Evolutionary conservation across 2,329 filamentous ascomycete species (phyloP).

Genomic region (Fusarium torreyae): DNA sequence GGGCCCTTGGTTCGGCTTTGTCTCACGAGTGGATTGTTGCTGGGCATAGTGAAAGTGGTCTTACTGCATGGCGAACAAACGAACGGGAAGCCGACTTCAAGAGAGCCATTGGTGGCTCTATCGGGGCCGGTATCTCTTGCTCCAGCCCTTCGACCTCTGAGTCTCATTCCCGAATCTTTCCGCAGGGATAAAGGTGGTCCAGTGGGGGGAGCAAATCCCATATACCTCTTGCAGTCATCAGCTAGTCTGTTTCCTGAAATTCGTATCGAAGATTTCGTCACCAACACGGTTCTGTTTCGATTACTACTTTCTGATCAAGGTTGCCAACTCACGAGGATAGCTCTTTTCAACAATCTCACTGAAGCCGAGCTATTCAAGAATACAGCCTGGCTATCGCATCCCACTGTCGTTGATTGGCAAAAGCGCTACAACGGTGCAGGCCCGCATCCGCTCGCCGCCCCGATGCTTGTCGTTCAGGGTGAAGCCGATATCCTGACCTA

Average conservation of each 20-base stretch:
- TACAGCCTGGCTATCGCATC: slow-evolving; percentile 20
- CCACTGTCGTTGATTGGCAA: slow-evolving; percentile 24
- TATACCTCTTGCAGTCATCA: slow-evolving; percentile 1
- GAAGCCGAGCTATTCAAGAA: slow-evolving; percentile 21
- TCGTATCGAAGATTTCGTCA: slow-evolving; percentile 20
- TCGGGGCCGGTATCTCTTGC: slow-evolving; percentile 17
- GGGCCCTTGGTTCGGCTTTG: not conserved
- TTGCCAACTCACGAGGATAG: not conserved
- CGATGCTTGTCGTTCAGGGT: slow-evolving; percentile 26
- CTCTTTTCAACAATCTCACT: not conserved
- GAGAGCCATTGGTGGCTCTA: slow-evolving; percentile 17
- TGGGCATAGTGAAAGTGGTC: slow-evolving; percentile 25
- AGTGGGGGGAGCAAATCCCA: slow-evolving; percentile 26
- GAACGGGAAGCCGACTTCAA: slow-evolving; percentile 19
- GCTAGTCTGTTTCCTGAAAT: slow-evolving; percentile 1
- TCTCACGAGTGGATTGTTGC: slow-evolving; percentile 25
- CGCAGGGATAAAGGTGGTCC: slow-evolving; percentile 11
- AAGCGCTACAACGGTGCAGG: slow-evolving; percentile 29
- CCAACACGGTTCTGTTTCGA: slow-evolving; percentile 8
- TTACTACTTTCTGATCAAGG: slow-evolving; percentile 21
- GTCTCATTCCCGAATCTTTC: slow-evolving; percentile 30
- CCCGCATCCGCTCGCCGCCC: slow-evolving; percentile 15
- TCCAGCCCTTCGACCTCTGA: slow-evolving; percentile 22
- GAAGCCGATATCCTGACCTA: slow-evolving; percentile 22
- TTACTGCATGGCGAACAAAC: slow-evolving; percentile 23